phyloP scores from a whole-genome alignment of 805 yeast species.

The Metschnikowia cubensis region DNA sequence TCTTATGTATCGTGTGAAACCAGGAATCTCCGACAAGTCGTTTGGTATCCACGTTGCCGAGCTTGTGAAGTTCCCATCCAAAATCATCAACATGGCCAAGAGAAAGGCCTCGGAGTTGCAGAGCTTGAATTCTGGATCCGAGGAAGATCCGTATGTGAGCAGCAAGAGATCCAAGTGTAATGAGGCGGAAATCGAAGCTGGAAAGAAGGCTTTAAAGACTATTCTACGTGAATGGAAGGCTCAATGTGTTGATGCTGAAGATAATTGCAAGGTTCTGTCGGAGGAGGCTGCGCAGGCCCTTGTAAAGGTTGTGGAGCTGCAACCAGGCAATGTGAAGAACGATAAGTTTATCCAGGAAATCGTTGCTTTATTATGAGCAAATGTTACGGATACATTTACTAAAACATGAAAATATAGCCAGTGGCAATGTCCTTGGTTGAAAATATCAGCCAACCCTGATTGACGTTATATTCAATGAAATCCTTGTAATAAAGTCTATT shows the following conservation, averaged over 20 bases:
- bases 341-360: slow-evolving; percentile 48
- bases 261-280: slow-evolving; percentile 24
- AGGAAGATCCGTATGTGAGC: slow-evolving; percentile 39
- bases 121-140: slow-evolving; percentile 38
- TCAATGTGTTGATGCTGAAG: slow-evolving; percentile 31
- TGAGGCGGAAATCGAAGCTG: slow-evolving; percentile 49
- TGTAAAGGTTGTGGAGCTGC: slow-evolving; percentile 30
- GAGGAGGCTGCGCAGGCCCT: slow-evolving; percentile 40
- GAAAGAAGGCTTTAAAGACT: slow-evolving; percentile 46
- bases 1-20: slow-evolving; percentile 86
- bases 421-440: too few species aligned
- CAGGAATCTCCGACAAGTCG: slow-evolving; percentile 93
- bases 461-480: neutral
- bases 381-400: too few species aligned
- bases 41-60: slow-evolving; percentile 98
- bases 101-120: slow-evolving; percentile 88
- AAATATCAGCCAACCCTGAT: too few species aligned
- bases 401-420: too few species aligned
- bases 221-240: slow-evolving; percentile 54
- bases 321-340: slow-evolving; percentile 14
- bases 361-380: slow-evolving; percentile 29
- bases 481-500: neutral
- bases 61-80: slow-evolving; percentile 85
- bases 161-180: slow-evolving; percentile 50
- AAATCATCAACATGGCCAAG: slow-evolving; percentile 92